Percentiles rank a stretch among this genome's conserved stretches.
Evolutionary conservation across 306 rosid species (phyloP).

Genomic region (Malus sylvestris): DNA sequence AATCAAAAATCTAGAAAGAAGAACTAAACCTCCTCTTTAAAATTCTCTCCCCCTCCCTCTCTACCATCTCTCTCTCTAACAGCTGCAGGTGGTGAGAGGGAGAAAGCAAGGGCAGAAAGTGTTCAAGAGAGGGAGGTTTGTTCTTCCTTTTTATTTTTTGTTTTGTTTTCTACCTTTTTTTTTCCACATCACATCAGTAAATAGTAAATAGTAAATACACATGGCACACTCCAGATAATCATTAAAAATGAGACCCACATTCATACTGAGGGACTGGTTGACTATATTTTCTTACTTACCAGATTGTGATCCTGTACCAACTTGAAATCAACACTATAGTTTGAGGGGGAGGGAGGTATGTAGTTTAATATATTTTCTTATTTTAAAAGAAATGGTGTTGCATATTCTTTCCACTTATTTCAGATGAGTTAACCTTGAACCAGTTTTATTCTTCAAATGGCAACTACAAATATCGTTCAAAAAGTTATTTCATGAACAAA

Average conservation of each 20-base stretch:
- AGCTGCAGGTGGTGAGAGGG: neutral
- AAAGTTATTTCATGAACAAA: neutral
- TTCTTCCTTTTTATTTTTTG: neutral
- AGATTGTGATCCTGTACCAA: neutral
- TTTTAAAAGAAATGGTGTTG: neutral
- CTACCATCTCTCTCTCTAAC: neutral
- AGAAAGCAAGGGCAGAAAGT: neutral
- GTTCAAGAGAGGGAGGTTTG: neutral
- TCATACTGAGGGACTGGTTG: neutral
- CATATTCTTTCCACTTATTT: neutral
- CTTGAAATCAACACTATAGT: neutral
- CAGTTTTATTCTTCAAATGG: neutral
- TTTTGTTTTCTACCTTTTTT: neutral
- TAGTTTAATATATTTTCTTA: neutral
- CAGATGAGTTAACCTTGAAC: neutral
- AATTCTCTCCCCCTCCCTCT: neutral
- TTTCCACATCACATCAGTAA: neutral
- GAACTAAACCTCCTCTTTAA: neutral
- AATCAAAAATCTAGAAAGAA: no score
- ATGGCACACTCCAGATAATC: neutral
- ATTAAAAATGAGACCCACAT: neutral
- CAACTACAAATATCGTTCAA: neutral
- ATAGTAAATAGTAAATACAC: neutral
- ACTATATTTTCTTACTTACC: neutral
- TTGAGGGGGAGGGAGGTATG: neutral